Percentiles rank a stretch among this genome's conserved stretches.
Evolutionary conservation across 139 green algal genomes (phyloP).

Genomic region (Spirogloea muscicola): DNA sequence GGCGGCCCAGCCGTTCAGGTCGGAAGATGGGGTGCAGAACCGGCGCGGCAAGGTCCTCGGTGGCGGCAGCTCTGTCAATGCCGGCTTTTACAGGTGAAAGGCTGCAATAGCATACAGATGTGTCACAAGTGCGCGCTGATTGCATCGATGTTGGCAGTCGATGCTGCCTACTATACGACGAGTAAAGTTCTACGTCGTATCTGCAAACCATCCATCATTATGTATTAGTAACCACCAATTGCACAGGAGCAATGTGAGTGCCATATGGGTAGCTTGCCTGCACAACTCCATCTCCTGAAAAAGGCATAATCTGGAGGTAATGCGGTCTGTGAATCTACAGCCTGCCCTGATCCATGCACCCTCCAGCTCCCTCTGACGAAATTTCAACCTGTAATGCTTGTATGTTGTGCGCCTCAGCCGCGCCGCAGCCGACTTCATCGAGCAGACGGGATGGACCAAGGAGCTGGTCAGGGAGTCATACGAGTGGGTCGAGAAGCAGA

Average conservation of each 20-base stretch:
- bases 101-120: not conserved
- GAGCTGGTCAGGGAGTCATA: too few species aligned
- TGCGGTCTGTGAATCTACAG: too few species aligned
- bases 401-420: not conserved
- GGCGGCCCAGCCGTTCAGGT: constrained; percentile 19
- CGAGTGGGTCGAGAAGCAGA: too few species aligned
- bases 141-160: too few species aligned
- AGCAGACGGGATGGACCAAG: constrained; percentile 4
- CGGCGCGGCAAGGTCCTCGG: constrained; percentile 19
- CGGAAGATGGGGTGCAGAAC: constrained; percentile 23
- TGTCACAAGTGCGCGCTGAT: too few species aligned
- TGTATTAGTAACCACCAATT: too few species aligned
- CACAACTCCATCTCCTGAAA: not conserved
- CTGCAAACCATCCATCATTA: too few species aligned
- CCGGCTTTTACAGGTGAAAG: constrained; percentile 32
- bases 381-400: not conserved
- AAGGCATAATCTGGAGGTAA: not conserved
- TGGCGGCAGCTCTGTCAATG: constrained; percentile 26
- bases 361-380: not conserved
- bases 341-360: not conserved
- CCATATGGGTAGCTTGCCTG: not conserved
- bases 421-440: not conserved
- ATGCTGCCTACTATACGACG: too few species aligned
- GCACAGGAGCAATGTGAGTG: not conserved
- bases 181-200: too few species aligned